Percentiles rank a stretch among this genome's conserved stretches.
These are phyloP conservation scores for Starmerella potacharoeniae DNA, from an alignment of 805 yeast species.

Conservation along the genomic window DNA sequence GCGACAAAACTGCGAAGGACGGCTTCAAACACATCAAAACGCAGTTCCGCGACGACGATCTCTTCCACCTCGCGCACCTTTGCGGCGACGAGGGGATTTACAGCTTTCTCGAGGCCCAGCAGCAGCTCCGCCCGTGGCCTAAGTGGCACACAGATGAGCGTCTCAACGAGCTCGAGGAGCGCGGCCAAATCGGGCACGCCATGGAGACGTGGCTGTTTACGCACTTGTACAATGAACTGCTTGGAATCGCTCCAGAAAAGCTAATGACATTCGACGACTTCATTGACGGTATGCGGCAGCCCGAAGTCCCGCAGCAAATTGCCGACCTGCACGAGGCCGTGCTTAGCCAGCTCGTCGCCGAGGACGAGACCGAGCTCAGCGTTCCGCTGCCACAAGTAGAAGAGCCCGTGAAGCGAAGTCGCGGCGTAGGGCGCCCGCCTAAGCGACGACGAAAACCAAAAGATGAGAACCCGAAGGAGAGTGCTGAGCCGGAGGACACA, in stretches of 20 bases:
- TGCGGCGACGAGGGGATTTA: slow-evolving; percentile 9
- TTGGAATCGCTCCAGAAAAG: slow-evolving; percentile 43
- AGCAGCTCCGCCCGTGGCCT: slow-evolving; percentile 17
- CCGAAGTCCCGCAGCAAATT: slow-evolving; percentile 29
- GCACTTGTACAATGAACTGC: slow-evolving; percentile 54
- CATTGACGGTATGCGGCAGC: slow-evolving; percentile 41
- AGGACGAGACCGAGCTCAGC: slow-evolving; percentile 32
- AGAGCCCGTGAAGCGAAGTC: slow-evolving; percentile 17
- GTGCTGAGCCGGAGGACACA: slow-evolving; percentile 26
- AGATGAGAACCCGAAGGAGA: slow-evolving; percentile 15
- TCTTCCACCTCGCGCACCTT: slow-evolving; percentile 12
- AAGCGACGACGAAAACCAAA: slow-evolving; percentile 1
- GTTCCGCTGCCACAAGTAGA: slow-evolving; percentile 29
- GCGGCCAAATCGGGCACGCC: slow-evolving; percentile 21
- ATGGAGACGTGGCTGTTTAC: slow-evolving; percentile 66
- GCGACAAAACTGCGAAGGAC: not conserved
- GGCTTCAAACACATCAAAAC: not conserved
- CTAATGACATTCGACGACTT: slow-evolving; percentile 68
- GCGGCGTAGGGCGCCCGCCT: slow-evolving; percentile 3
- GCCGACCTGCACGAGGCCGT: slow-evolving; percentile 61
- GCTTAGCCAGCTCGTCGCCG: slow-evolving; percentile 43
- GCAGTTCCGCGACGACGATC: slow-evolving; percentile 9
- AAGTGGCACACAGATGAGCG: slow-evolving; percentile 17
- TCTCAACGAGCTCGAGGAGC: slow-evolving; percentile 6
- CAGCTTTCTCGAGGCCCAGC: slow-evolving; percentile 1